phyloP scores from a whole-genome alignment of 1,284 basidiomycete genomes.

The Amylostereum areolatum region DNA sequence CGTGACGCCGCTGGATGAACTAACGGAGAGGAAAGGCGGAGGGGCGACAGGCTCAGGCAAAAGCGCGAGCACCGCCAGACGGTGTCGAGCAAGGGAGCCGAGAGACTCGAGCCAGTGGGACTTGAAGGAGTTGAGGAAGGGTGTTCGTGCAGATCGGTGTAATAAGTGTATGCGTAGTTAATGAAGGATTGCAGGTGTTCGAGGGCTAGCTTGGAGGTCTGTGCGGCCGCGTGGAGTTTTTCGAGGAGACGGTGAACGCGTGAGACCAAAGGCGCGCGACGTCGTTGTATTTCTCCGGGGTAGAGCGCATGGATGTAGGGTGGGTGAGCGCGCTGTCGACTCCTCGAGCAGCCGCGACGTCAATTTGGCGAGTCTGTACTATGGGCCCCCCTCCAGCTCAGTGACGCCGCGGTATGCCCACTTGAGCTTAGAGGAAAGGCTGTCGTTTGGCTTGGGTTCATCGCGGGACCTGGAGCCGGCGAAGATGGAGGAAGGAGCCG shows the following conservation, averaged over 20 bases:
- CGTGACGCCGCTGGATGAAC: constrained; percentile 10
- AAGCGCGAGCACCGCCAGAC: constrained; percentile 86
- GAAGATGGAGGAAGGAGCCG: constrained; percentile 62
- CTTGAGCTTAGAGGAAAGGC: constrained; percentile 73
- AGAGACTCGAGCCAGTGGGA: constrained; percentile 93
- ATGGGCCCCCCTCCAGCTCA: constrained; percentile 43
- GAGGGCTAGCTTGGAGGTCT: constrained; percentile 57
- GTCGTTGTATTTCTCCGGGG: constrained; percentile 93
- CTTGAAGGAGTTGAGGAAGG: constrained; percentile 65
- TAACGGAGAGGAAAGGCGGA: constrained; percentile 37
- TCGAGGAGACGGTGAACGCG: constrained; percentile 89
- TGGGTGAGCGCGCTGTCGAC: constrained; percentile 77
- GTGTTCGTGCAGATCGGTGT: constrained; percentile 86
- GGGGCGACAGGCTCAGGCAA: constrained; percentile 38
- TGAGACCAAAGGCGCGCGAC: constrained; percentile 91
- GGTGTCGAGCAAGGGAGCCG: constrained; percentile 91
- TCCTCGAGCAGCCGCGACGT: constrained; percentile 86
- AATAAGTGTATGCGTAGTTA: constrained; percentile 93
- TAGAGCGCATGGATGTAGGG: constrained; percentile 81
- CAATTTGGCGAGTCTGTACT: constrained; percentile 72
- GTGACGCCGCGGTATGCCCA: constrained; percentile 74
- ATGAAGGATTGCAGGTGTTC: constrained; percentile 64
- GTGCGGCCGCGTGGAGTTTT: constrained; percentile 79
- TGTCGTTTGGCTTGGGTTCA: constrained; percentile 44
- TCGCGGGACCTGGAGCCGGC: constrained; percentile 30